Evolutionary conservation across 2,329 filamentous ascomycete genomes (phyloP).

Genomic region (Diaporthe citri): DNA sequence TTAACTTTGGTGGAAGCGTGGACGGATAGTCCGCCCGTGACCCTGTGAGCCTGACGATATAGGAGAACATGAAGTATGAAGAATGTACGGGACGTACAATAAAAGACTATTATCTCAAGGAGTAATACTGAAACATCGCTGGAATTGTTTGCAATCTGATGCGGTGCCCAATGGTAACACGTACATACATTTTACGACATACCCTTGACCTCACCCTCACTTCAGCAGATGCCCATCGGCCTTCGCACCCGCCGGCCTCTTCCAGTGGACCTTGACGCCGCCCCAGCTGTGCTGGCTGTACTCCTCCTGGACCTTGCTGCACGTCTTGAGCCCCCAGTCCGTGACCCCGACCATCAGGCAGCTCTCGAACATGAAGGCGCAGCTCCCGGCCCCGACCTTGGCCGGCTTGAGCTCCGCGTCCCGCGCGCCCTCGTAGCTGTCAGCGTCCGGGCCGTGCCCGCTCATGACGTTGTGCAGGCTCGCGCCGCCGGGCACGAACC

Average conservation of each 20-base stretch:
- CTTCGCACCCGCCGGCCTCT: conserved; percentile 39
- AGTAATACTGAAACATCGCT: background rate
- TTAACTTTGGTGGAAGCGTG: background rate
- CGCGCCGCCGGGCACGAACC: conserved; percentile 71
- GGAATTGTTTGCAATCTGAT: background rate
- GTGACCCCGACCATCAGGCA: conserved; percentile 79
- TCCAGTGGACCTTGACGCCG: conserved; percentile 68
- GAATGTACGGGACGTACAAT: background rate
- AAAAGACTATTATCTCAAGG: background rate
- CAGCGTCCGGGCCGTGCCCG: conserved; percentile 72
- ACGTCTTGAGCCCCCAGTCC: conserved; percentile 75
- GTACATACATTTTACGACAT: background rate
- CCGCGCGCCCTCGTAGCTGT: conserved; percentile 68
- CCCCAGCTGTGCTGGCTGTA: conserved; percentile 89
- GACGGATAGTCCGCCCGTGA: background rate
- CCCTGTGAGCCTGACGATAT: background rate
- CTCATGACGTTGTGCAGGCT: conserved; percentile 79
- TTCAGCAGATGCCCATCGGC: conserved; percentile 45
- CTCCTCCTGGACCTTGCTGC: conserved; percentile 69
- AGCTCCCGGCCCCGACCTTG: conserved; percentile 71
- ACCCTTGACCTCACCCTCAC: conserved; percentile 44
- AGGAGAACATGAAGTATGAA: background rate
- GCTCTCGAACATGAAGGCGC: conserved; percentile 79
- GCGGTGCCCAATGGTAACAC: background rate
- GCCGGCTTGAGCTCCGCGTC: conserved; percentile 66